phyloP scores from a whole-genome alignment of 2,329 filamentous ascomycete species.

The Madurella fahalii region DNA sequence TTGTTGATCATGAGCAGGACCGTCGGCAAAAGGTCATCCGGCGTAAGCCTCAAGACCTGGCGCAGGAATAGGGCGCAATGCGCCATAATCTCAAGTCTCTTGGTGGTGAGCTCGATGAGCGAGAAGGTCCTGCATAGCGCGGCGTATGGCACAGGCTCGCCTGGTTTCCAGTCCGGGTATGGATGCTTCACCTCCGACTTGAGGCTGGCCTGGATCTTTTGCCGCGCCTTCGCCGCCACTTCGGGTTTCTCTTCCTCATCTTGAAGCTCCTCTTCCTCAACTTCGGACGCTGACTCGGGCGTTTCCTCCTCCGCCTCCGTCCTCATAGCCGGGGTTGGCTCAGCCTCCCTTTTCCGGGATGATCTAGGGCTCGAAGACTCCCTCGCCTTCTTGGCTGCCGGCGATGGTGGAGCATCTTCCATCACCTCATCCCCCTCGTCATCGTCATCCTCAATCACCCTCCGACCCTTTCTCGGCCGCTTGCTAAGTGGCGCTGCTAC shows the following conservation, averaged over 20 bases:
- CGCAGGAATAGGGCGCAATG: conserved; percentile 88
- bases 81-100: conserved; percentile 80
- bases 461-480: conserved; percentile 44
- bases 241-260: conserved; percentile 64
- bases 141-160: conserved; percentile 86
- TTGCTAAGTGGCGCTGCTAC: conserved; percentile 51
- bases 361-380: conserved; percentile 27
- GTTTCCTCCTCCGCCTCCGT: conserved; percentile 46
- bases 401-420: conserved; percentile 30
- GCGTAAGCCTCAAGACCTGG: conserved; percentile 89
- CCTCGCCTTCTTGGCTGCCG: conserved; percentile 27
- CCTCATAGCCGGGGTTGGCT: conserved; percentile 32
- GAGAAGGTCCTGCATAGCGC: conserved; percentile 94
- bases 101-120: conserved; percentile 89
- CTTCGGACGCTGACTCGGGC: conserved; percentile 44
- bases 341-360: conserved; percentile 22
- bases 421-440: conserved; percentile 45
- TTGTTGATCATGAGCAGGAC: conserved; percentile 98
- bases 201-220: conserved; percentile 75
- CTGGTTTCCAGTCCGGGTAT: conserved; percentile 93
- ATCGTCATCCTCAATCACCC: conserved; percentile 50
- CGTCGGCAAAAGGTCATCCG: conserved; percentile 79
- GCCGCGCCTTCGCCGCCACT: conserved; percentile 67
- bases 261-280: conserved; percentile 50
- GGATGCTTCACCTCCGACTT: conserved; percentile 67